phyloP scores from a whole-genome alignment of 2,329 filamentous ascomycete species.

The Diaporthe velutina region DNA sequence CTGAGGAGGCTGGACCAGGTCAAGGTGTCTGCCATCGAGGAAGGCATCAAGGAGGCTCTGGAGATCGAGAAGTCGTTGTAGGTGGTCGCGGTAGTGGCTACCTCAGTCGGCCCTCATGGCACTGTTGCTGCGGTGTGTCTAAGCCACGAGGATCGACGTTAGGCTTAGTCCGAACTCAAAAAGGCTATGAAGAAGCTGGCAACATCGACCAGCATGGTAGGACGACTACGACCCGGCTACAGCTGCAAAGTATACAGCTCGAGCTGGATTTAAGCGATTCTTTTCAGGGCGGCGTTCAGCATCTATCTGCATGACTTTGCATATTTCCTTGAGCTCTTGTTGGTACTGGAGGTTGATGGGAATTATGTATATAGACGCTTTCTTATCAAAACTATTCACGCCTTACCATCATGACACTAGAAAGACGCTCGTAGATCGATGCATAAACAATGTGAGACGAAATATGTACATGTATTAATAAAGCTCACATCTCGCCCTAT shows the following conservation, averaged over 20 bases:
- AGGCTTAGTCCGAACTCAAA: not conserved
- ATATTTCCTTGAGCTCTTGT: conserved; percentile 16
- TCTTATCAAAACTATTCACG: conserved; percentile 12
- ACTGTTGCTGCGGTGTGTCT: not conserved
- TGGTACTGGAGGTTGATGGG: not conserved
- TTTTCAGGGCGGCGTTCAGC: conserved; percentile 26
- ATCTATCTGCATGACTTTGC: conserved; percentile 22
- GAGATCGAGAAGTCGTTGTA: conserved; percentile 70
- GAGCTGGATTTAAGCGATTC: conserved; percentile 1
- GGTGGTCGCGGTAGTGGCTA: conserved; percentile 50
- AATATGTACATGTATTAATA: not conserved
- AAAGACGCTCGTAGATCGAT: not conserved
- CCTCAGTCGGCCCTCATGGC: not conserved
- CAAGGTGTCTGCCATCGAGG: conserved; percentile 63
- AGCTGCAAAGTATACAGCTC: not conserved
- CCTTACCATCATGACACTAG: not conserved
- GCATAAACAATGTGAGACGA: not conserved
- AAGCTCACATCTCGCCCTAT: not conserved
- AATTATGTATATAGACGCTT: conserved; percentile 17
- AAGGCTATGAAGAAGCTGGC: conserved; percentile 1
- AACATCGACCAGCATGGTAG: not conserved
- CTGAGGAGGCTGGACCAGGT: conserved; percentile 75
- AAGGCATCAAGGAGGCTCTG: conserved; percentile 74
- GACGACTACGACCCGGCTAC: not conserved
- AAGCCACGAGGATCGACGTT: not conserved